These are phyloP conservation scores for Aspergillus transmontanensis DNA, from an alignment of 2,329 filamentous ascomycete genomes.

Conservation along the genomic window DNA sequence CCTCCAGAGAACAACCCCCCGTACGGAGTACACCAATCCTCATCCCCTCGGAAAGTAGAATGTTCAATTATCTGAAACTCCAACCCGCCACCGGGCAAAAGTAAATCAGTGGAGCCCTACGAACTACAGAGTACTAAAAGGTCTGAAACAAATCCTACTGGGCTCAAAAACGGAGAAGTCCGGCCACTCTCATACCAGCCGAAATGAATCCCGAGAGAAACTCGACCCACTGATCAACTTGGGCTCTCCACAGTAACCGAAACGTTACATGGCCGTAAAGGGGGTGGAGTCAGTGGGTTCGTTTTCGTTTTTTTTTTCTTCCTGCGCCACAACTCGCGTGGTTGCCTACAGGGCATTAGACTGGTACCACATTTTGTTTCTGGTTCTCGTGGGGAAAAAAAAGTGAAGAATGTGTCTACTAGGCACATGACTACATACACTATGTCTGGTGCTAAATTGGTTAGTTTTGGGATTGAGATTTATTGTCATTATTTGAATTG, in stretches of 20 bases:
- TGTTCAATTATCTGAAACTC: background rate
- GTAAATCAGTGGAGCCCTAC: background rate
- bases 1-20: background rate
- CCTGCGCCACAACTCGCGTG: background rate
- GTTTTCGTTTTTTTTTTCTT: background rate
- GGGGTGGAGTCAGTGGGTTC: background rate
- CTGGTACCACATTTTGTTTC: background rate
- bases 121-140: background rate
- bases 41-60: background rate
- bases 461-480: background rate
- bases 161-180: background rate
- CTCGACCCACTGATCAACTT: constrained; percentile 2
- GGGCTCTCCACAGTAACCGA: background rate
- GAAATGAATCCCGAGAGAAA: background rate
- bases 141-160: background rate
- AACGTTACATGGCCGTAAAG: constrained; percentile 2
- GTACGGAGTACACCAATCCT: background rate
- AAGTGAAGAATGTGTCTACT: background rate
- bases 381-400: background rate
- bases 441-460: background rate
- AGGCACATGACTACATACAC: background rate
- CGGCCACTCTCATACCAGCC: background rate
- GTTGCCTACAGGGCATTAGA: background rate
- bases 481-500: background rate
- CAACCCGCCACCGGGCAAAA: background rate